Evolutionary conservation across 1,139 yeast species (phyloP).

Genomic region (Zygoascus sp.): DNA sequence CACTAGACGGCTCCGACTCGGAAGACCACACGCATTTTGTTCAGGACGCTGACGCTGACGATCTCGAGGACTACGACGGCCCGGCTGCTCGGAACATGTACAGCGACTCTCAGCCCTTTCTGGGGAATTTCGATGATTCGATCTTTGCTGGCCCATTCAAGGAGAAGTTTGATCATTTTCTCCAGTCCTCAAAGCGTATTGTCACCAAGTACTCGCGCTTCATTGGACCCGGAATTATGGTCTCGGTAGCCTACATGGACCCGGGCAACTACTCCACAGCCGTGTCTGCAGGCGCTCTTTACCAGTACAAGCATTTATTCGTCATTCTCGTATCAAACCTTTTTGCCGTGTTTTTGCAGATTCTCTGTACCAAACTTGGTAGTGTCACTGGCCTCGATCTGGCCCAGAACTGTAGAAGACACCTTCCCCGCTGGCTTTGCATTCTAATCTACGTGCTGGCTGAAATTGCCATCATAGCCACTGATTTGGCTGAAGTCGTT

Average conservation of each 20-base stretch:
- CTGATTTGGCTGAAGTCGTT: constrained; percentile 90
- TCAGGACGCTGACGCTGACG: constrained; percentile 11
- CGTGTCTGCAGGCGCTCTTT: constrained; percentile 88
- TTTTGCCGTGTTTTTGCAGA: constrained; percentile 81
- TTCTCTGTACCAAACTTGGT: constrained; percentile 78
- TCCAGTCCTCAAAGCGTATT: constrained; percentile 16
- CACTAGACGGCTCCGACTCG: background rate
- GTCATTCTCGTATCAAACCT: constrained; percentile 76
- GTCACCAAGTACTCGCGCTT: constrained; percentile 54
- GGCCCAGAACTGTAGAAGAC: constrained; percentile 79
- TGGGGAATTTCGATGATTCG: background rate
- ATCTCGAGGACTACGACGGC: background rate
- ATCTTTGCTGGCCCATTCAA: constrained; percentile 10
- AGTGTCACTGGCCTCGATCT: constrained; percentile 87
- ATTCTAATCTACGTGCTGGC: constrained; percentile 65
- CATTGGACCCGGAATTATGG: constrained; percentile 92
- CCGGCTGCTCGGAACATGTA: background rate
- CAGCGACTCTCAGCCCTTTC: background rate
- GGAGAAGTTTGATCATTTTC: constrained; percentile 19
- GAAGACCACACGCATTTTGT: constrained; percentile 3
- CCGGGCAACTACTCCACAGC: constrained; percentile 97
- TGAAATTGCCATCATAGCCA: constrained; percentile 84
- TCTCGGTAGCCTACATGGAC: constrained; percentile 93
- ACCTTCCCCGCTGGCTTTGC: constrained; percentile 61
- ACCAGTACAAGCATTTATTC: constrained; percentile 75